These are phyloP conservation scores for Paramecium primaurelia DNA, from an alignment of 73 alveolate genomes.

Conservation along the genomic window DNA sequence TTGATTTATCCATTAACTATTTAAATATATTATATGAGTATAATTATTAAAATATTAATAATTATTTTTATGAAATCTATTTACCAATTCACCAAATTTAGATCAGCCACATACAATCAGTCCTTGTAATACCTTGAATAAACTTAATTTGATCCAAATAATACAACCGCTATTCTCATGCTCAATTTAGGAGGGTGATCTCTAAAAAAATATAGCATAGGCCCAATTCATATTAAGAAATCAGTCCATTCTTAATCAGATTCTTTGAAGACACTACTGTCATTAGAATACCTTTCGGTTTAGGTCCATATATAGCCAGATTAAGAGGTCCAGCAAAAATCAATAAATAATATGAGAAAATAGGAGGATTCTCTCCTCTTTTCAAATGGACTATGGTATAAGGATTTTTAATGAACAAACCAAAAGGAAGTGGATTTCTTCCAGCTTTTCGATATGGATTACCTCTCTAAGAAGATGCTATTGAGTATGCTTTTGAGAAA, in stretches of 20 bases:
- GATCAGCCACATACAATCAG: not conserved
- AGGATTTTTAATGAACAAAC: constrained; percentile 60
- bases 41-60: not conserved
- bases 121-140: not conserved
- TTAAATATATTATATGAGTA: not conserved
- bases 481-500: constrained; percentile 56
- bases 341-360: constrained; percentile 44
- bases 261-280: constrained; percentile 52
- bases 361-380: constrained; percentile 77
- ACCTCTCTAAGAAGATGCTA: constrained; percentile 65
- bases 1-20: constrained; percentile 35
- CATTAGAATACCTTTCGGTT: constrained; percentile 58
- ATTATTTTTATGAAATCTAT: not conserved
- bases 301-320: constrained; percentile 61
- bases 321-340: constrained; percentile 62
- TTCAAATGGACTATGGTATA: constrained; percentile 71
- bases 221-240: not conserved
- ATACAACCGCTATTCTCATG: constrained; percentile 53
- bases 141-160: not conserved
- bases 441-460: constrained; percentile 72
- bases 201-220: not conserved
- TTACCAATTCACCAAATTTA: not conserved
- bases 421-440: constrained; percentile 57
- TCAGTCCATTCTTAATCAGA: constrained; percentile 46
- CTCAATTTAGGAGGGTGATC: not conserved